Evolutionary conservation across 1,284 basidiomycete species (phyloP).

Genomic region (Cryptococcus sp.): DNA sequence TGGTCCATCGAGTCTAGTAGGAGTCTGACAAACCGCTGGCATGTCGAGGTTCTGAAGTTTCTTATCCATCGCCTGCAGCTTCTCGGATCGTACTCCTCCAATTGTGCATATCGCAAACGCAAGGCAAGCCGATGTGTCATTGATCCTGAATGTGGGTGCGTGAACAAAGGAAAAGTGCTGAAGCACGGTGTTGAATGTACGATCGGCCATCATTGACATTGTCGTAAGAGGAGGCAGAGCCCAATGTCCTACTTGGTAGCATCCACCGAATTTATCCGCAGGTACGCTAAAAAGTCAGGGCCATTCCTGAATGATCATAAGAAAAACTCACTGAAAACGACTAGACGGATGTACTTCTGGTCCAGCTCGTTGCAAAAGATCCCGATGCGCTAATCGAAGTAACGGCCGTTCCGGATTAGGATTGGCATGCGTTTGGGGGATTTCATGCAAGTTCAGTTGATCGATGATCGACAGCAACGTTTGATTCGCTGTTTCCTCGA

Average conservation of each 20-base stretch:
- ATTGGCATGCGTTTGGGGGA: slow-evolving; percentile 36
- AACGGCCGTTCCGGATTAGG: slow-evolving; percentile 45
- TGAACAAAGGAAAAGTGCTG: slow-evolving; percentile 49
- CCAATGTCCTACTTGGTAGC: slow-evolving; percentile 51
- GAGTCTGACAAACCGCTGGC: not conserved
- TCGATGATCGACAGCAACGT: slow-evolving; percentile 30
- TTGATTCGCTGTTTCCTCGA: slow-evolving; percentile 11
- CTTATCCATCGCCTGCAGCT: slow-evolving; percentile 4
- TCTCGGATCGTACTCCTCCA: slow-evolving; percentile 35
- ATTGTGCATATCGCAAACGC: slow-evolving; percentile 51
- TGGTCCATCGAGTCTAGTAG: slow-evolving; percentile 19
- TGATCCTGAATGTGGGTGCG: slow-evolving; percentile 47
- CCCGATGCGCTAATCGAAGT: slow-evolving; percentile 27
- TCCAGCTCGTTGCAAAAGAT: slow-evolving; percentile 15
- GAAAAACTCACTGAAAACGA: slow-evolving; percentile 34
- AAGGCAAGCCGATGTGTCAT: slow-evolving; percentile 45
- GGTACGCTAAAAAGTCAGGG: slow-evolving; percentile 31
- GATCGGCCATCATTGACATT: slow-evolving; percentile 45
- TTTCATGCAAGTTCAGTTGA: slow-evolving; percentile 35
- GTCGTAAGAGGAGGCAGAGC: slow-evolving; percentile 44
- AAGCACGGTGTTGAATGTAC: slow-evolving; percentile 47
- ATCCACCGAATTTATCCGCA: slow-evolving; percentile 45
- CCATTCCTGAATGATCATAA: not conserved
- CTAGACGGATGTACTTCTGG: slow-evolving; percentile 15
- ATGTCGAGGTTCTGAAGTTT: not conserved